phyloP scores from a whole-genome alignment of 768 basidiomycete genomes.

The Hysterangium stoloniferum region DNA sequence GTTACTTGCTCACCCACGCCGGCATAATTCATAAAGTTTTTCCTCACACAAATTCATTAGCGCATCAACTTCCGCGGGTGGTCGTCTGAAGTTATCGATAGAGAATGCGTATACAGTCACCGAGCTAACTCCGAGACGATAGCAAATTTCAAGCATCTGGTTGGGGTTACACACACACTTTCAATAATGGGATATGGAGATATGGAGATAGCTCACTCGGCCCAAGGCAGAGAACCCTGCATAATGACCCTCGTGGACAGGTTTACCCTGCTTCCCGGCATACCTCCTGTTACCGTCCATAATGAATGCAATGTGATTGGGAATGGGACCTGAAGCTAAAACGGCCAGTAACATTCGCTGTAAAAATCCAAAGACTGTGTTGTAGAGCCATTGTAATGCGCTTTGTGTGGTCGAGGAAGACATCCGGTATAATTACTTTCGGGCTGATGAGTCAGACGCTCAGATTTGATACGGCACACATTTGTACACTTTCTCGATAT shows the following conservation, averaged over 20 bases:
- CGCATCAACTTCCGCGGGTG: constrained; percentile 75
- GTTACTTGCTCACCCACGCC: constrained; percentile 60
- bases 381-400: neutral
- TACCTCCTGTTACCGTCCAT: constrained; percentile 98
- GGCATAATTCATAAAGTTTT: constrained; percentile 68
- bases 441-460: too few relatives aligned
- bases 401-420: neutral
- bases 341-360: constrained; percentile 51
- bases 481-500: too few relatives aligned
- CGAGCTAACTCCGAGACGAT: constrained; percentile 68
- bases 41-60: constrained; percentile 81
- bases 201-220: constrained; percentile 42
- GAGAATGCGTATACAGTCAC: constrained; percentile 98
- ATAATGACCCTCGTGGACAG: constrained; percentile 71
- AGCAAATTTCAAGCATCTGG: constrained; percentile 80
- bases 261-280: constrained; percentile 59
- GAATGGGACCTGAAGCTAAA: constrained; percentile 78
- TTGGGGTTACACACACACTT: neutral
- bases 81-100: constrained; percentile 93
- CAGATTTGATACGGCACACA: too few relatives aligned
- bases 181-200: constrained; percentile 10
- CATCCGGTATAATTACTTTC: too few relatives aligned
- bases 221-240: constrained; percentile 78
- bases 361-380: neutral
- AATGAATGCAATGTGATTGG: constrained; percentile 85